Conservation (phyloP, 2,329 filamentous ascomycete species). For the Botrytis tulipae region DNA sequence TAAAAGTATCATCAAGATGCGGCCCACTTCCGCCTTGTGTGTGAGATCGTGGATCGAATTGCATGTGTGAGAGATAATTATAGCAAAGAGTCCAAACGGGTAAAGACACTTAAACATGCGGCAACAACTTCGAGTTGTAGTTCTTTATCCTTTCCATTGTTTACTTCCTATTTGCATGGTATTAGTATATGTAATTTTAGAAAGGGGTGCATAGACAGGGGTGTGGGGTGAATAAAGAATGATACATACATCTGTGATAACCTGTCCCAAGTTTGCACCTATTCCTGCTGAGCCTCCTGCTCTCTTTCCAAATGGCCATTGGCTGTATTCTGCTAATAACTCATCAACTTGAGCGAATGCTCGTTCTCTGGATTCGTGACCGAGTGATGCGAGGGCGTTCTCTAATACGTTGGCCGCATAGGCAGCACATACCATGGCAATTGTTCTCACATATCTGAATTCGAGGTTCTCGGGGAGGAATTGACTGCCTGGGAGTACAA, state of each 20-base stretch:
- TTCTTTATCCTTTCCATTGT: slow-evolving; percentile 85
- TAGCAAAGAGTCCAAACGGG: slow-evolving; percentile 90
- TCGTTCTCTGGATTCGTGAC: slow-evolving; percentile 89
- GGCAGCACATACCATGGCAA: slow-evolving; percentile 95
- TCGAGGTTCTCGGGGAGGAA: slow-evolving; percentile 94
- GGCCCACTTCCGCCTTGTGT: not conserved
- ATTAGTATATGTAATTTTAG: slow-evolving; percentile 16
- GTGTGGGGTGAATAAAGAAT: slow-evolving; percentile 26
- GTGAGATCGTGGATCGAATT: slow-evolving; percentile 2
- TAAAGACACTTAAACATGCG: slow-evolving; percentile 96
- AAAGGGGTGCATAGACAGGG: not conserved
- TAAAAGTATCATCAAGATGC: slow-evolving; percentile 5
- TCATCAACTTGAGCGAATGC: slow-evolving; percentile 98
- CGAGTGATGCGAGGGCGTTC: slow-evolving; percentile 91
- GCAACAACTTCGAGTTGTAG: slow-evolving; percentile 93
- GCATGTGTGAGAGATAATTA: slow-evolving; percentile 41
- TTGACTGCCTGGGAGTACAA: slow-evolving; percentile 80
- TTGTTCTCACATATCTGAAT: slow-evolving; percentile 86
- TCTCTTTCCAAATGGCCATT: slow-evolving; percentile 92
- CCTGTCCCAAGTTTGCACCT: slow-evolving; percentile 86
- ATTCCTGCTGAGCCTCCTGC: slow-evolving; percentile 73
- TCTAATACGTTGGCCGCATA: slow-evolving; percentile 98
- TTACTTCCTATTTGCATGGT: slow-evolving; percentile 60
- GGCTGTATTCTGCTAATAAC: slow-evolving; percentile 90
- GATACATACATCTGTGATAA: slow-evolving; percentile 66